Conservation (phyloP, 208 protist genomes). For the Leishmania major region DNA sequence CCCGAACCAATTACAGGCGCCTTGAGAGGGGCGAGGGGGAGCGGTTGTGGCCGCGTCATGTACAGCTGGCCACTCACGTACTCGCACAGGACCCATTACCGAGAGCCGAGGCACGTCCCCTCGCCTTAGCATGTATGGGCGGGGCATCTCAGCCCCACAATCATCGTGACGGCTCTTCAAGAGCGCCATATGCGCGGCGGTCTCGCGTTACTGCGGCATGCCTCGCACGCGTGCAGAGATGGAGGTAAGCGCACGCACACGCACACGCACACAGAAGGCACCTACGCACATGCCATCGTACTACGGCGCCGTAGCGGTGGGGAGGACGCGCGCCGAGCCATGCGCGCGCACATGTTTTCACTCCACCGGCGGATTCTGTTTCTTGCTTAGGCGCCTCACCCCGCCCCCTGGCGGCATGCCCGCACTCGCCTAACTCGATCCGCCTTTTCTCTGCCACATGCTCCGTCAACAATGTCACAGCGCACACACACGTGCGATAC, state of each 20-base stretch:
- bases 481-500: neutral
- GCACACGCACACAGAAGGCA: neutral
- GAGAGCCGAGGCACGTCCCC: neutral
- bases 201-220: neutral
- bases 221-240: neutral
- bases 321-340: neutral
- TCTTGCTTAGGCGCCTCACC: neutral
- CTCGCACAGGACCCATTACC: neutral
- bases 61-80: neutral
- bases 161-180: neutral
- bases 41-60: neutral
- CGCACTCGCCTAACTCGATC: neutral
- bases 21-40: neutral
- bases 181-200: neutral
- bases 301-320: neutral
- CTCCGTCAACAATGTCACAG: constrained; percentile 3
- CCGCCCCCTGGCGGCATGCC: neutral
- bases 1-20: neutral
- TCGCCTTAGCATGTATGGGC: neutral
- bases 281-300: neutral
- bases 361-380: neutral
- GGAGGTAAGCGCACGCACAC: neutral
- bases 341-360: neutral
- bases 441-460: neutral
- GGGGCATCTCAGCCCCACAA: neutral